Evolutionary conservation across 208 protist species (phyloP), one percentile per base, ranked within the genome.

Genomic region (Wallacemonas sp.): DNA sequence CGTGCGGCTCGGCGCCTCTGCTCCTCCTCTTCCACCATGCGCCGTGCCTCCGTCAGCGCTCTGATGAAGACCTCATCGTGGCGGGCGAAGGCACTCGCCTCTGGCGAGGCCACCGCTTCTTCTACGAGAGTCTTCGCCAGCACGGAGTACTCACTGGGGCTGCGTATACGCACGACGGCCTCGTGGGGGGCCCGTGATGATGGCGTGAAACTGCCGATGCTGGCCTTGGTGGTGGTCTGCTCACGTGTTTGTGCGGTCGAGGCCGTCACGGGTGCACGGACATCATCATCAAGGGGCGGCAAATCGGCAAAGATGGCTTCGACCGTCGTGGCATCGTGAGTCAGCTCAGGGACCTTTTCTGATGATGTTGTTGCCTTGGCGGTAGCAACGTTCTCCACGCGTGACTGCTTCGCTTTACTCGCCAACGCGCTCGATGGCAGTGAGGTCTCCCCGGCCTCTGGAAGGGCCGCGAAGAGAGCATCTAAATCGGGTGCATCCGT

Each of bases 401-500:
- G 38, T 9, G n/a, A n/a, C 8, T 45, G 30, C 45, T 62, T 19
- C 27, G 54, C n/a, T n/a, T n/a, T n/a, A n/a, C n/a, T n/a, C n/a
- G n/a, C n/a, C n/a, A n/a, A n/a, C n/a, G n/a, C n/a, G n/a, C n/a
- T n/a, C n/a, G n/a, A n/a, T 22, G 4, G 53, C 53, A 19, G 24
- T 39, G n/a, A 6, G 22, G n/a, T n/a, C n/a, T n/a, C n/a, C 8
- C 71, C 55, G 9, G 64, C 65, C 27, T 72, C 70, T 8, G 79
- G 79, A 3, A 86, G 53, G 6, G 66, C 47, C 5, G 71, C 60
- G 46, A 86, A 81, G 41, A 86, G 60, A 30, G 56, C 30, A 56
- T 86, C 79, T 28, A 86, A 59, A 56, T 76, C 68, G n/a, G 66
- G 33, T 28, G 49, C 46, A 15, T 42, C 60, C 27, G 46, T 49